Conservation (phyloP, 345 rosid genomes). For the Passiflora organensis region DNA sequence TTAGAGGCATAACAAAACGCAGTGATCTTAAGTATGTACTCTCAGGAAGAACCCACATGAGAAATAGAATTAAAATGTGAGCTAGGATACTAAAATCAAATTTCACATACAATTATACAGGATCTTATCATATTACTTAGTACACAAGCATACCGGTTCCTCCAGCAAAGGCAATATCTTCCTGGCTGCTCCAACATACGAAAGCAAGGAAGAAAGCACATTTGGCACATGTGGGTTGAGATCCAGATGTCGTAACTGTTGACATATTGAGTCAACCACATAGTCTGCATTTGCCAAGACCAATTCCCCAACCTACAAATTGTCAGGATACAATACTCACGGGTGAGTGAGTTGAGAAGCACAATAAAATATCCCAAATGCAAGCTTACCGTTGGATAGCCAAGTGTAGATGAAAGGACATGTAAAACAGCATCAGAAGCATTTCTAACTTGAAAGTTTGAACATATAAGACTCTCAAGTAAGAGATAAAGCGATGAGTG, state of each 20-base stretch:
- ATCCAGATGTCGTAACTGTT: conserved; percentile 83
- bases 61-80: too few relatives aligned
- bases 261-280: conserved; percentile 79
- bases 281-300: conserved; percentile 93
- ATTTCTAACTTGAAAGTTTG: conserved; percentile 64
- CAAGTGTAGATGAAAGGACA: conserved; percentile 51
- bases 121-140: neutral
- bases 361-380: conserved; percentile 7
- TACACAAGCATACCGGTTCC: conserved; percentile 63
- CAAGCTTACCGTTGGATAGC: conserved; percentile 61
- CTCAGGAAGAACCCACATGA: too few relatives aligned
- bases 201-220: conserved; percentile 95
- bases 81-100: too few relatives aligned
- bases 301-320: conserved; percentile 75
- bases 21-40: too few relatives aligned
- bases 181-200: conserved; percentile 77
- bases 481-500: conserved; percentile 80
- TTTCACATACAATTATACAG: neutral
- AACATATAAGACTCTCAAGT: conserved; percentile 72
- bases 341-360: conserved; percentile 3
- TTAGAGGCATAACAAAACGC: too few relatives aligned
- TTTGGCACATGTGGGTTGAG: conserved; percentile 81
- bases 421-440: conserved; percentile 77
- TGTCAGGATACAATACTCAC: conserved; percentile 9
- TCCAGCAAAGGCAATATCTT: conserved; percentile 76